Conservation (phyloP, 1,284 basidiomycete genomes). For the Boletus smithii region DNA sequence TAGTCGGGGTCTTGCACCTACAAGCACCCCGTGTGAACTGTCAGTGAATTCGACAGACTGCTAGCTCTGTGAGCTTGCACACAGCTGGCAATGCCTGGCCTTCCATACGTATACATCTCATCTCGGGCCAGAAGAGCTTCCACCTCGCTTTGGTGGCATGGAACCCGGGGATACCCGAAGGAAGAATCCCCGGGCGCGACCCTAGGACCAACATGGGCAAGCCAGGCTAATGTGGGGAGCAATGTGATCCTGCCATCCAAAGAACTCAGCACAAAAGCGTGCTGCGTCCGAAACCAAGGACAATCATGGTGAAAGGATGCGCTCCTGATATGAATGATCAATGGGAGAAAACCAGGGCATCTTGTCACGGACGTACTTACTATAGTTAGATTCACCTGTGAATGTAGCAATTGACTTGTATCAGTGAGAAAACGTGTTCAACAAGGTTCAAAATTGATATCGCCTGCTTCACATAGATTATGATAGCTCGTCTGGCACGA, state of each 20-base stretch:
- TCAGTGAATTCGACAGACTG: not conserved
- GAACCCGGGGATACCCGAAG: constrained; percentile 20
- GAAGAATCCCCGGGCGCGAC: not conserved
- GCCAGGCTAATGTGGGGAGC: not conserved
- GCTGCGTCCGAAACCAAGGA: constrained; percentile 3
- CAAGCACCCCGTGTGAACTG: not conserved
- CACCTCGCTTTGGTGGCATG: constrained; percentile 8
- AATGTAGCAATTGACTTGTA: constrained; percentile 4
- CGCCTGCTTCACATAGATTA: not conserved
- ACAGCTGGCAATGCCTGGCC: not conserved
- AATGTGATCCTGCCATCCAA: not conserved
- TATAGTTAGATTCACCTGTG: not conserved
- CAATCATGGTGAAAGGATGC: not conserved
- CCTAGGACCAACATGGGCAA: too few relatives aligned
- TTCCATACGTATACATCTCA: not conserved
- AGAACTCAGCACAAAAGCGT: constrained; percentile 6
- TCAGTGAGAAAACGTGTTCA: constrained; percentile 10
- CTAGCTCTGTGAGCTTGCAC: not conserved
- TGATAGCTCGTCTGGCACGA: constrained; percentile 15
- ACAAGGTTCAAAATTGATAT: constrained; percentile 15
- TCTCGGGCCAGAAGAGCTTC: constrained; percentile 4
- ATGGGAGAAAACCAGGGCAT: not conserved
- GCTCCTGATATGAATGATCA: constrained; percentile 8
- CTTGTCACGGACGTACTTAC: constrained; percentile 5
- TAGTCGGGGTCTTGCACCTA: not conserved